Conservation (phyloP, 192 early-diverging fungal species). For the Coemansia sp. region DNA sequence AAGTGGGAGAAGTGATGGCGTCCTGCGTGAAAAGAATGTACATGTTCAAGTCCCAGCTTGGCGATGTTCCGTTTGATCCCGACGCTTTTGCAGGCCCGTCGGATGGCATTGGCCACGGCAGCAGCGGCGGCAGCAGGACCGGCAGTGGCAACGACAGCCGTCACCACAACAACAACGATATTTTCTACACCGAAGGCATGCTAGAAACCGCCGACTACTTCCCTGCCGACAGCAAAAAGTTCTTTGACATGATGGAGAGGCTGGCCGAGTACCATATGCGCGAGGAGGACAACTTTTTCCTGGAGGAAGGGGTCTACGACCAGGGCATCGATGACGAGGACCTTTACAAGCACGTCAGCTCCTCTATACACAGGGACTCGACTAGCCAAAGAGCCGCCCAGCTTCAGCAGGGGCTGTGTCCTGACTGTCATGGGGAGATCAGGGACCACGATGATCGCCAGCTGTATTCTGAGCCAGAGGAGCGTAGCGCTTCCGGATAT, state of each 20-base stretch:
- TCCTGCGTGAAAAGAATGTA: not conserved
- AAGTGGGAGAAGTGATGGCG: not conserved
- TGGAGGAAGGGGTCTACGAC: slow-evolving; percentile 49
- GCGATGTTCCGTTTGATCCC: not conserved
- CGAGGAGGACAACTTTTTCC: slow-evolving; percentile 61
- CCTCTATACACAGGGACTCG: slow-evolving; percentile 13
- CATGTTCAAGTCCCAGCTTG: slow-evolving; percentile 4
- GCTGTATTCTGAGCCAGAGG: slow-evolving; percentile 19
- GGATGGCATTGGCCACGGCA: not conserved
- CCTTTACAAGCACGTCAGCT: slow-evolving; percentile 50
- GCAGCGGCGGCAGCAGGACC: too few relatives aligned
- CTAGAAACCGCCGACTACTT: slow-evolving; percentile 43
- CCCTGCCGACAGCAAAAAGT: slow-evolving; percentile 88
- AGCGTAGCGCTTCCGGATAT: slow-evolving; percentile 1
- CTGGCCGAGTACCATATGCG: slow-evolving; percentile 88
- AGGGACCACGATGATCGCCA: slow-evolving; percentile 33
- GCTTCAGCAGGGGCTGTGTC: slow-evolving; percentile 27
- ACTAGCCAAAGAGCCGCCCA: slow-evolving; percentile 1
- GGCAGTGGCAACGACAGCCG: too few relatives aligned
- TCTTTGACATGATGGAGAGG: slow-evolving; percentile 95
- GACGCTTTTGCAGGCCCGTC: not conserved
- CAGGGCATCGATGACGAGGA: slow-evolving; percentile 41
- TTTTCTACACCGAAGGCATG: slow-evolving; percentile 52
- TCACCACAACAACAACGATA: slow-evolving; percentile 49
- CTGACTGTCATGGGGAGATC: slow-evolving; percentile 50